phyloP scores from a whole-genome alignment of 2,329 filamentous ascomycete species.

The Aureobasidium subglaciale region DNA sequence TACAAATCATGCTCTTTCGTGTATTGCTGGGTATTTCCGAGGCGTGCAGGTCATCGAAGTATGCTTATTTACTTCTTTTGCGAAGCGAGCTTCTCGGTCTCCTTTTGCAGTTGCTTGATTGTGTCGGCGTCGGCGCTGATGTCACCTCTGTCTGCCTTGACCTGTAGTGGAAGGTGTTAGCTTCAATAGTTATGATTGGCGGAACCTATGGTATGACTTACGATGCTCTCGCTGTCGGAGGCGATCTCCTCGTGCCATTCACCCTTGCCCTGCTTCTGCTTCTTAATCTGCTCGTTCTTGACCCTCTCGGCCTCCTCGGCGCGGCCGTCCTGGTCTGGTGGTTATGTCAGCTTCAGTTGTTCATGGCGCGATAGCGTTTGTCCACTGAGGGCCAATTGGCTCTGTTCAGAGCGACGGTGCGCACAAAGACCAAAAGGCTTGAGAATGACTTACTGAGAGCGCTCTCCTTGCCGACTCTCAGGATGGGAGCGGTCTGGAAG shows the following conservation, averaged over 20 bases:
- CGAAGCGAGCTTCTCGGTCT: conserved; percentile 26
- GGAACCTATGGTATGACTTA: conserved; percentile 37
- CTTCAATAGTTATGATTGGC: not conserved
- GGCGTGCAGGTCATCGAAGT: not conserved
- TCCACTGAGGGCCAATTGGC: not conserved
- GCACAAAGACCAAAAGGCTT: not conserved
- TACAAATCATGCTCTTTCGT: conserved; percentile 11
- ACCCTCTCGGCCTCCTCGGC: conserved; percentile 39
- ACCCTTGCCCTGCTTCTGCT: conserved; percentile 52
- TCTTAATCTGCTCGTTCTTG: conserved; percentile 56
- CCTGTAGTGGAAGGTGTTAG: conserved; percentile 18
- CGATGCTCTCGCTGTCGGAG: conserved; percentile 69
- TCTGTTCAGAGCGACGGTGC: not conserved
- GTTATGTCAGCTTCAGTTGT: not conserved
- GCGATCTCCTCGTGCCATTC: conserved; percentile 75
- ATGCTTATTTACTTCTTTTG: conserved; percentile 8
- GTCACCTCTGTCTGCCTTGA: conserved; percentile 32
- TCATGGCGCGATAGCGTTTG: not conserved
- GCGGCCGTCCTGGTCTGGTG: conserved; percentile 37
- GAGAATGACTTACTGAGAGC: conserved; percentile 33
- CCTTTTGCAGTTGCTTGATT: conserved; percentile 30
- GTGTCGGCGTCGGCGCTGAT: conserved; percentile 23
- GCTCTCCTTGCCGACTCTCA: conserved; percentile 38
- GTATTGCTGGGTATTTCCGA: not conserved
- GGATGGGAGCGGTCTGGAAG: conserved; percentile 32